A percentile compares a stretch with the other conserved stretches of the same genome.
phyloP scores from a whole-genome alignment of 805 yeast species.

The Ogataea salicorniae region DNA sequence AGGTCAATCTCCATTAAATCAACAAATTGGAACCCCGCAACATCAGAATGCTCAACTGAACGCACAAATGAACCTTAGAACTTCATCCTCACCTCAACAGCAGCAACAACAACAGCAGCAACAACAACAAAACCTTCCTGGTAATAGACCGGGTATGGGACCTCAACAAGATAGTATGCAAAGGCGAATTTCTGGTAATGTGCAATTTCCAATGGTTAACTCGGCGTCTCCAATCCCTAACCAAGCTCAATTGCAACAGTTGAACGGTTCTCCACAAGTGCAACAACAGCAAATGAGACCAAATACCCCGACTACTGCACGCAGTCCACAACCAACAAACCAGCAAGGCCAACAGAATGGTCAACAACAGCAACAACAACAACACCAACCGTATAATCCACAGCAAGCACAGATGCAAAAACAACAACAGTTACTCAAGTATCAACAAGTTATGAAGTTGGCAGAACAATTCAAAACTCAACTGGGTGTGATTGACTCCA shows the following conservation, averaged over 20 bases:
- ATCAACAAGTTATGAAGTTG: slow-evolving; percentile 41
- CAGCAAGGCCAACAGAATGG: not conserved
- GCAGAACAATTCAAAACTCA: slow-evolving; percentile 46
- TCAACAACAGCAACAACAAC: slow-evolving; percentile 1
- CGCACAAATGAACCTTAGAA: slow-evolving; percentile 10
- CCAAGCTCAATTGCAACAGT: slow-evolving; percentile 9
- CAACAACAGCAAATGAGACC: slow-evolving; percentile 2
- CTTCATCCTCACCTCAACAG: slow-evolving; percentile 12
- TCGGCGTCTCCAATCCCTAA: slow-evolving; percentile 6
- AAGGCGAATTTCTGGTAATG: slow-evolving; percentile 2
- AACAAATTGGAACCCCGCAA: slow-evolving; percentile 10
- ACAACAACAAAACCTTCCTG: slow-evolving; percentile 14
- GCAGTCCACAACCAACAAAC: not conserved
- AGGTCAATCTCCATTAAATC: slow-evolving; percentile 5
- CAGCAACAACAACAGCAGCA: slow-evolving; percentile 6
- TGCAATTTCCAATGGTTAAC: slow-evolving; percentile 5
- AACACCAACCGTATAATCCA: slow-evolving; percentile 10
- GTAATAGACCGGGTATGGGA: slow-evolving; percentile 22
- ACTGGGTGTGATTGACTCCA: slow-evolving; percentile 44
- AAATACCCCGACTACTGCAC: not conserved
- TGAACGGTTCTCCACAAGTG: slow-evolving; percentile 2
- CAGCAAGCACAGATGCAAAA: slow-evolving; percentile 23
- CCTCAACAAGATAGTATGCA: slow-evolving; percentile 7
- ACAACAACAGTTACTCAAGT: slow-evolving; percentile 30
- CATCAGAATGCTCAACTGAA: slow-evolving; percentile 10